Conservation (phyloP, 192 early-diverging fungal species). For the Cladochytrium replicatum region DNA sequence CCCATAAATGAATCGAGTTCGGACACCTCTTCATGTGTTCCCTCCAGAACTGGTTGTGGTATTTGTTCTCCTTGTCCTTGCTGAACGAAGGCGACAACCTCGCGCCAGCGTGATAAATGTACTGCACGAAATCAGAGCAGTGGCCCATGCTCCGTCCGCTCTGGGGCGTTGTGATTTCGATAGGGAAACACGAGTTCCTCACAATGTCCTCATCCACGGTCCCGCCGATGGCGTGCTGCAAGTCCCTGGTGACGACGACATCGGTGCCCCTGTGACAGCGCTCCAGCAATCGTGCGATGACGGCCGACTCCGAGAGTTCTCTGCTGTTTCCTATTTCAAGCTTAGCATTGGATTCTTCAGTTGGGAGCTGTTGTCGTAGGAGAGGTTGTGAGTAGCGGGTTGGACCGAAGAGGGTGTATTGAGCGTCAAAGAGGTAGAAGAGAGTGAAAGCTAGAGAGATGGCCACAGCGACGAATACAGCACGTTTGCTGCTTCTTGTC, state of each 20-base stretch:
- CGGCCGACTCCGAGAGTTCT: neutral
- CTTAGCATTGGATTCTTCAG: no score
- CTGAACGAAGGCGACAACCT: neutral
- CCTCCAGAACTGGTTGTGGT: no score
- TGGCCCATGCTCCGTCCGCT: conserved; percentile 8
- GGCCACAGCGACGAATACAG: no score
- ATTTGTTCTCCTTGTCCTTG: neutral
- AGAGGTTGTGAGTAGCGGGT: no score
- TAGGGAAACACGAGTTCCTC: neutral
- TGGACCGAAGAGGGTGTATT: no score
- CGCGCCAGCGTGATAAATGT: conserved; percentile 4
- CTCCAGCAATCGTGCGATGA: neutral
- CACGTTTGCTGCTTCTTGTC: no score
- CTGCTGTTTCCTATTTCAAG: no score
- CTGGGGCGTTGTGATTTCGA: neutral
- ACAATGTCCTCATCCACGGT: neutral
- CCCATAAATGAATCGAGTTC: conserved; percentile 2
- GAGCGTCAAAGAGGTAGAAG: no score
- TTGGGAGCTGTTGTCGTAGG: no score
- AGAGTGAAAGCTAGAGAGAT: no score
- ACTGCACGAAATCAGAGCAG: conserved; percentile 8
- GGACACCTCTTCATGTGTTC: conserved; percentile 7
- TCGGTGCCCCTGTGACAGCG: neutral
- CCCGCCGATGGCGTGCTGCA: neutral
- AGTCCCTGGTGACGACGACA: neutral